Evolutionary conservation across 345 rosid genomes (phyloP), one percentile per base, ranked within the genome.

Genomic region (Citrus trifoliata): DNA sequence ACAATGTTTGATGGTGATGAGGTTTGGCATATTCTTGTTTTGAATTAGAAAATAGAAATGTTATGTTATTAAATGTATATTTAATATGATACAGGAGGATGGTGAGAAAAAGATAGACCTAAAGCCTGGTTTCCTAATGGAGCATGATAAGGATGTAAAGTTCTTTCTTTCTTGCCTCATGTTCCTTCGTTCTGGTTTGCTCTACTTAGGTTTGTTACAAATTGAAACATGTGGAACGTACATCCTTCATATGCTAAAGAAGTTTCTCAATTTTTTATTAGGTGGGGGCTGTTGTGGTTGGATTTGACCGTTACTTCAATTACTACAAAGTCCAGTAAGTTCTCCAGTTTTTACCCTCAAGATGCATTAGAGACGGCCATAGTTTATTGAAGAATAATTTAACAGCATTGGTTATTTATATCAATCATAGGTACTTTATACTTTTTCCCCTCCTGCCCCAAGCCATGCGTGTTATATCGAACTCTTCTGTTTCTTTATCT

Each of bases 231-330:
- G 2, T 5, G 6, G 60, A 66, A 24, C 55, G 14, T 7, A 27
- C 2, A 1, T 37, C 33, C 33, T 63, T 51, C 14, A 1, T 51
- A 58, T 53, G 59, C 32, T 13, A 28, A 71, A 66, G 77, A 60
- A 67, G 28, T 84, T 70, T 67, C 51, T 73, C 81, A 76, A 74
- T 73, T 83, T 19, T 25, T 65, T 18, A 78, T n/a, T 82, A 91
- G 99, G 99, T 93, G 24, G 99, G 99, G 67, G 98, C 97, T 80
- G 97, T 96, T 76, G 99, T 94, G 60, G 97, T 94, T 85, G 98
- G 99, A 78, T 85, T 93, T 71, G 98, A 94, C 76, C 97, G 97
- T 28, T 81, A 78, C 78, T 89, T 96, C 86, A 96, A 94, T 85
- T 96, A 94, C 88, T 94, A 89, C 89, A 96, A 96, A 86, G 85